These are phyloP conservation scores for Neurospora sp. DNA, from an alignment of 495 filamentous ascomycete genomes.

Conservation along the genomic window DNA sequence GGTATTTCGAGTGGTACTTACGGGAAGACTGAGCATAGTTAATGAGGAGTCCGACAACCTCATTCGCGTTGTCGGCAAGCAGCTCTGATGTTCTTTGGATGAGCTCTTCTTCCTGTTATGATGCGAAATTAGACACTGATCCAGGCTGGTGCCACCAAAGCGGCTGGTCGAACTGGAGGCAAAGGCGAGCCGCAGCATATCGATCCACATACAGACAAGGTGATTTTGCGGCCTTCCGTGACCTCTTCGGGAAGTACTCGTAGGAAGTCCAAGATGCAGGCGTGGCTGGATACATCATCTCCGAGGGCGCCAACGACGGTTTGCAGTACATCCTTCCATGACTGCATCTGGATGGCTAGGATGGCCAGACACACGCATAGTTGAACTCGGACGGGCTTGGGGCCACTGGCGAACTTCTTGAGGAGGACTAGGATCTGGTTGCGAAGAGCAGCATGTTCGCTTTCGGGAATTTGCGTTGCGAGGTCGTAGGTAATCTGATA, in stretches of 20 bases:
- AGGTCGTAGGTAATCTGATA: constrained; percentile 41
- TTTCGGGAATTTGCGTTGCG: constrained; percentile 60
- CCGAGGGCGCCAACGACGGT: constrained; percentile 72
- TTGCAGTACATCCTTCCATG: constrained; percentile 88
- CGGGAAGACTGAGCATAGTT: constrained; percentile 86
- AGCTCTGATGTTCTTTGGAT: constrained; percentile 70
- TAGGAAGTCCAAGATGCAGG: constrained; percentile 89
- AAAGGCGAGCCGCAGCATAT: constrained; percentile 38
- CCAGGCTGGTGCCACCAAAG: constrained; percentile 32
- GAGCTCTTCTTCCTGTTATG: constrained; percentile 86
- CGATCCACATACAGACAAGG: constrained; percentile 84
- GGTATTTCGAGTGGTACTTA: constrained; percentile 31
- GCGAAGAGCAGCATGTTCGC: constrained; percentile 63
- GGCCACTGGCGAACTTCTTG: constrained; percentile 65
- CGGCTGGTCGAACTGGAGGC: constrained; percentile 24
- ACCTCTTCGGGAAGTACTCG: constrained; percentile 97
- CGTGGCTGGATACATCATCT: constrained; percentile 59
- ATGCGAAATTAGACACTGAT: constrained; percentile 42
- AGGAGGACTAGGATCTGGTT: constrained; percentile 74
- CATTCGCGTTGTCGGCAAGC: constrained; percentile 76
- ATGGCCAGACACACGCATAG: constrained; percentile 90
- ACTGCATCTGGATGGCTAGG: constrained; percentile 88
- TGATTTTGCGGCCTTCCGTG: constrained; percentile 97
- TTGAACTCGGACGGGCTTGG: constrained; percentile 86
- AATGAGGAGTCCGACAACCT: constrained; percentile 74